A percentile compares a stretch with the other conserved stretches of the same genome.
Evolutionary conservation across 2,329 filamentous ascomycete genomes (phyloP).

Genomic region (Curvularia verruculosa): DNA sequence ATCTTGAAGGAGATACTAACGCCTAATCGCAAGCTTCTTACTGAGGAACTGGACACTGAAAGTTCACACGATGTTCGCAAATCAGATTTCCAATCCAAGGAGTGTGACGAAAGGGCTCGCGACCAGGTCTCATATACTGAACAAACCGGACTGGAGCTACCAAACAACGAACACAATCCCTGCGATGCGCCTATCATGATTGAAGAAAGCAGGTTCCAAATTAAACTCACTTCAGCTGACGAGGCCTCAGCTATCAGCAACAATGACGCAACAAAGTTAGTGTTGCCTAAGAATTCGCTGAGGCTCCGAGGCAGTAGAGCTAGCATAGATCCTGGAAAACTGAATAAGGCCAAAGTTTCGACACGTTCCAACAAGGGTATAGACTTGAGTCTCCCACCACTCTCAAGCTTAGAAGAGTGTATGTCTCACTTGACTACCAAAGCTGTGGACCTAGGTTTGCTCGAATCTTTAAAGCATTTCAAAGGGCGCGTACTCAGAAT

Average conservation of each 20-base stretch:
- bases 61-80: not conserved
- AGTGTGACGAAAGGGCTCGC: conserved; percentile 12
- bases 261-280: not conserved
- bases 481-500: conserved; percentile 56
- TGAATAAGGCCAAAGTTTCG: not conserved
- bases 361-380: conserved; percentile 26
- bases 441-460: conserved; percentile 43
- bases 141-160: not conserved
- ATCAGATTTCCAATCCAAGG: not conserved
- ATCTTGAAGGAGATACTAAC: not conserved
- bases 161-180: conserved; percentile 8
- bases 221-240: conserved; percentile 1
- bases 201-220: conserved; percentile 5
- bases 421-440: conserved; percentile 56
- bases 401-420: conserved; percentile 56
- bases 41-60: not conserved
- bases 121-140: conserved; percentile 24
- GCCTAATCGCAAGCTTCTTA: not conserved
- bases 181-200: conserved; percentile 1
- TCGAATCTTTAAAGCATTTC: conserved; percentile 45
- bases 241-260: not conserved
- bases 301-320: conserved; percentile 7
- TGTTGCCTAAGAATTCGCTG: not conserved
- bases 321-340: not conserved
- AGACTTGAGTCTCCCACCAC: conserved; percentile 52